Conservation (phyloP, 768 basidiomycete species). For the Russula sp. region DNA sequence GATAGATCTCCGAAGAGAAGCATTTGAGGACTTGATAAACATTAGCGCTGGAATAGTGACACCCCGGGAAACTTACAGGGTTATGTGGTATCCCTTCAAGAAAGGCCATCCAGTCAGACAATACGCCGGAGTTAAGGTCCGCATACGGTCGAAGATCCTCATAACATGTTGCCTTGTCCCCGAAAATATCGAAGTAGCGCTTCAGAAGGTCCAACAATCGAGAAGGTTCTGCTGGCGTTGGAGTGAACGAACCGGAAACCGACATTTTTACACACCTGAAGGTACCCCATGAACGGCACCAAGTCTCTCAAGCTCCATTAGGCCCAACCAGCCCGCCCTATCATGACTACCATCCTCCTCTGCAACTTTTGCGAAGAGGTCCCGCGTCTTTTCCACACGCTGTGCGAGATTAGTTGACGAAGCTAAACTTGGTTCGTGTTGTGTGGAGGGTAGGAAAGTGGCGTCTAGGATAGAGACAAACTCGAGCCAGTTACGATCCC, state of each 20-base stretch:
- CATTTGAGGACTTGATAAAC: slow-evolving; percentile 39
- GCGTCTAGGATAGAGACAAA: slow-evolving; percentile 71
- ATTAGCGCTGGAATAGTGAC: slow-evolving; percentile 1
- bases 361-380: slow-evolving; percentile 51
- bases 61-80: slow-evolving; percentile 36
- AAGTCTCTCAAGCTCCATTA: slow-evolving; percentile 71
- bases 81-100: slow-evolving; percentile 43
- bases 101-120: slow-evolving; percentile 48
- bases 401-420: slow-evolving; percentile 32
- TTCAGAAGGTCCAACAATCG: slow-evolving; percentile 47
- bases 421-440: slow-evolving; percentile 27
- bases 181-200: slow-evolving; percentile 64
- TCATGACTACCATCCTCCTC: slow-evolving; percentile 65
- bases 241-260: neutral
- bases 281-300: slow-evolving; percentile 43
- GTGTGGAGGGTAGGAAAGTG: slow-evolving; percentile 42
- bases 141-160: slow-evolving; percentile 78
- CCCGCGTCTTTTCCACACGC: slow-evolving; percentile 39
- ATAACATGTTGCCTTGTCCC: slow-evolving; percentile 79
- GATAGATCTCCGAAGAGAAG: slow-evolving; percentile 60
- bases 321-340: slow-evolving; percentile 64
- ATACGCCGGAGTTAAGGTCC: slow-evolving; percentile 41
- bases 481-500: slow-evolving; percentile 85
- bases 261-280: slow-evolving; percentile 34
- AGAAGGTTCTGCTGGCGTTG: slow-evolving; percentile 36